These are phyloP conservation scores for Phallus indusiatus DNA, from an alignment of 768 basidiomycete genomes.

Conservation along the genomic window DNA sequence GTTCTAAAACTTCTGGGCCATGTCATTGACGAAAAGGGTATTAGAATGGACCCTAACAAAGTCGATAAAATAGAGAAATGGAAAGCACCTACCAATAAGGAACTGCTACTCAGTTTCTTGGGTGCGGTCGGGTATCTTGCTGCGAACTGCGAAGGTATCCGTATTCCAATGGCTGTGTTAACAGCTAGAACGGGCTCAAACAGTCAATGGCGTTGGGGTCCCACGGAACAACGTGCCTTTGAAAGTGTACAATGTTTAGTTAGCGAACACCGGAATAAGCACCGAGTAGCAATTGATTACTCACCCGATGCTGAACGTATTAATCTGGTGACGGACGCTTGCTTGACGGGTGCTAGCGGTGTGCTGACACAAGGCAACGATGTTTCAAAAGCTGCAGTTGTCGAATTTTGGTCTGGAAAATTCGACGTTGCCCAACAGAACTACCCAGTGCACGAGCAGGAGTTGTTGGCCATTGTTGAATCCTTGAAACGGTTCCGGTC, in stretches of 20 bases:
- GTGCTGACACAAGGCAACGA: slow-evolving; percentile 20
- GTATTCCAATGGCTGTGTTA: slow-evolving; percentile 10
- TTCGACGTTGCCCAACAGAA: slow-evolving; percentile 29
- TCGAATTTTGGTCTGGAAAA: slow-evolving; percentile 29
- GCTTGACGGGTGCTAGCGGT: slow-evolving; percentile 22
- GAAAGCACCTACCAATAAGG: slow-evolving; percentile 14
- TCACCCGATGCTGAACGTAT: slow-evolving; percentile 12
- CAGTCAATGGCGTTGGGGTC: slow-evolving; percentile 10
- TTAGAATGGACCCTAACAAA: slow-evolving; percentile 17
- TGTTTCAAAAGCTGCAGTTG: slow-evolving; percentile 18
- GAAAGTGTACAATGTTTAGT: slow-evolving; percentile 12
- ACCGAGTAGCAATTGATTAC: background rate
- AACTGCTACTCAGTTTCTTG: slow-evolving; percentile 12
- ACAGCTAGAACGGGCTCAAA: slow-evolving; percentile 11
- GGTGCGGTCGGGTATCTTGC: slow-evolving; percentile 17
- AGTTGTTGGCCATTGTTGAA: slow-evolving; percentile 28
- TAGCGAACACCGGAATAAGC: slow-evolving; percentile 1
- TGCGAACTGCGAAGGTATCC: slow-evolving; percentile 10
- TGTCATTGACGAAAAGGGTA: no score
- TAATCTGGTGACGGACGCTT: slow-evolving; percentile 25
- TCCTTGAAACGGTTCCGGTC: slow-evolving; percentile 6
- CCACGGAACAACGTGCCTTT: slow-evolving; percentile 15
- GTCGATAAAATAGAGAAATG: slow-evolving; percentile 16
- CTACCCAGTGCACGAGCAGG: no score
- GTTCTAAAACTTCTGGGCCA: no score